Evolutionary conservation across 2,329 filamentous ascomycete genomes (phyloP).

Genomic region (Hymenotorrendiella dingleyae): DNA sequence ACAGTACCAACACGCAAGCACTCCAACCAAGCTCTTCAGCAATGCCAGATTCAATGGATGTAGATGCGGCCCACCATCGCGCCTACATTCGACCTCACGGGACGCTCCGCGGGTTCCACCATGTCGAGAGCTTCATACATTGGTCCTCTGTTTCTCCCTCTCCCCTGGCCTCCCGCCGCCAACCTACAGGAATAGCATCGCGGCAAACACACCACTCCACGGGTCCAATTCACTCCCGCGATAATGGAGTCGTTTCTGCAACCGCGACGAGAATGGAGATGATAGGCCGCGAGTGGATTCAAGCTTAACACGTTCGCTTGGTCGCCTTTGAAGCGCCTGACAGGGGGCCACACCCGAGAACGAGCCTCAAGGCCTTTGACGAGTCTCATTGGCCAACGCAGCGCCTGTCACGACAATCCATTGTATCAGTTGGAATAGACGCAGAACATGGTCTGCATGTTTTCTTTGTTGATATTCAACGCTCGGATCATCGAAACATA

Average conservation of each 20-base stretch:
- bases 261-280: conserved; percentile 15
- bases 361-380: conserved; percentile 9
- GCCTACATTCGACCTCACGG: conserved; percentile 15
- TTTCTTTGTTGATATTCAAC: conserved; percentile 11
- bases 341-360: conserved; percentile 2
- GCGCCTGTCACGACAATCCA: conserved; percentile 26
- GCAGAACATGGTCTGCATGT: conserved; percentile 10
- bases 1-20: background rate
- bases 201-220: conserved; percentile 14
- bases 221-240: conserved; percentile 16
- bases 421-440: conserved; percentile 31
- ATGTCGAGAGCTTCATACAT: conserved; percentile 3
- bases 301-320: conserved; percentile 14
- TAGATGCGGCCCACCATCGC: conserved; percentile 16
- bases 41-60: conserved; percentile 1
- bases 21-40: conserved; percentile 13
- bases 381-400: conserved; percentile 27
- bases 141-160: too few species aligned
- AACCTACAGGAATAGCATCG: conserved; percentile 16
- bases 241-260: conserved; percentile 16
- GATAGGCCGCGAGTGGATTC: conserved; percentile 16
- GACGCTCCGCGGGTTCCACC: conserved; percentile 11
- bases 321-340: conserved; percentile 20
- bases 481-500: conserved; percentile 12
- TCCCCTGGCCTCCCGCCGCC: background rate